Conservation (phyloP, 148 eudicot species). For the Rhododendron molle region DNA sequence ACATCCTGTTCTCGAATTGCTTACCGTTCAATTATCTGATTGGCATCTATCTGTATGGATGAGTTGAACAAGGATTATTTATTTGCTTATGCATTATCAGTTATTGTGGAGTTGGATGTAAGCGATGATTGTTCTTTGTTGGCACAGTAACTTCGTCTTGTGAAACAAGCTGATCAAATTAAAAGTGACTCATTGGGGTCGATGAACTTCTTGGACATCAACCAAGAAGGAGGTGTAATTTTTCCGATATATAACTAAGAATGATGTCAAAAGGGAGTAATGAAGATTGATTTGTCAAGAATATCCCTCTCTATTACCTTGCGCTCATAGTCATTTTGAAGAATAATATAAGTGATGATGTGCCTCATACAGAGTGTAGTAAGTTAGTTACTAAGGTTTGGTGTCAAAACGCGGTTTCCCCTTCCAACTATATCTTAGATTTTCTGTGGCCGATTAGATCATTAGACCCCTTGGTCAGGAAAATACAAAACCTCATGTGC, state of each 20-base stretch:
- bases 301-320: background rate
- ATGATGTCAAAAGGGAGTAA: background rate
- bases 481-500: background rate
- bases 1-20: background rate
- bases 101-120: background rate
- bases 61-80: background rate
- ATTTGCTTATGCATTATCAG: background rate
- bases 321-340: background rate
- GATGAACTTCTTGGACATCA: background rate
- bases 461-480: background rate
- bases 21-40: background rate
- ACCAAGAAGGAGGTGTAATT: background rate
- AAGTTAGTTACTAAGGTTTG: background rate
- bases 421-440: background rate
- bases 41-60: background rate
- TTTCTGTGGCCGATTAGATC: background rate
- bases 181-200: background rate
- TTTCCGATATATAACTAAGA: background rate
- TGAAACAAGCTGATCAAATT: background rate
- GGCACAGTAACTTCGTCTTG: background rate
- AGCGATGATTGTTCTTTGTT: background rate
- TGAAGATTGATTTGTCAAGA: background rate
- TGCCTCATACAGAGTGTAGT: background rate
- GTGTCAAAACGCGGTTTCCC: background rate
- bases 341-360: background rate